phyloP scores from a whole-genome alignment of 371 early-diverging fungal genomes.

The Circinella umbellata region DNA sequence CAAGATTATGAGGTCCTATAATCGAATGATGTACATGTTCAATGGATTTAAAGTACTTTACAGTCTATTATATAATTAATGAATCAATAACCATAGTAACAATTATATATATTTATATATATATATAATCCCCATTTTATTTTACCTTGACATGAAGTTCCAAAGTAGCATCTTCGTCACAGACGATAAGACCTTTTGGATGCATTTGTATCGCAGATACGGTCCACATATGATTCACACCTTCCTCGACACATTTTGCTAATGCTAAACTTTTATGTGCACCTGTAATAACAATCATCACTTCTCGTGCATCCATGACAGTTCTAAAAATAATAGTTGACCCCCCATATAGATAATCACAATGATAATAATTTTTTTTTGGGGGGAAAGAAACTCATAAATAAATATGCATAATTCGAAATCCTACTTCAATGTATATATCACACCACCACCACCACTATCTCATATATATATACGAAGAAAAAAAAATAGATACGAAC shows the following conservation, averaged over 20 bases:
- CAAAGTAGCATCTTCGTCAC: conserved; percentile 90
- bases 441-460: not conserved
- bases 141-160: conserved; percentile 84
- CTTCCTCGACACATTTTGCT: conserved; percentile 86
- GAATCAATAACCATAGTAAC: not conserved
- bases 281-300: conserved; percentile 85
- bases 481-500: conserved; percentile 43
- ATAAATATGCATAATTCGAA: not conserved
- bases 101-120: too few species aligned
- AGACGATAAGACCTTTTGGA: conserved; percentile 85
- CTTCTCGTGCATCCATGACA: conserved; percentile 87
- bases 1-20: conserved; percentile 75
- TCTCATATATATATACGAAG: not conserved
- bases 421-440: not conserved
- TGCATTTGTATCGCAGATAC: conserved; percentile 91
- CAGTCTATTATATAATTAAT: conserved; percentile 48
- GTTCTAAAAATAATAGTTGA: conserved; percentile 53
- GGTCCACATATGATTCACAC: conserved; percentile 93
- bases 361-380: not conserved
- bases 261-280: conserved; percentile 77
- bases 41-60: conserved; percentile 85
- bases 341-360: too few species aligned
- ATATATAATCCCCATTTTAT: too few species aligned
- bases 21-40: conserved; percentile 82
- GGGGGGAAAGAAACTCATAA: not conserved